Conservation (phyloP, 345 rosid genomes). For the Arabidopsis thaliana region TAIR10.1 NC_003070.9:30422501-30423000, state of each 20-base stretch:
- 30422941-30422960: slow-evolving; percentile 8
- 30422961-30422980: slow-evolving; percentile 7
- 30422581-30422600: background rate
- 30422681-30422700: slow-evolving; percentile 20
- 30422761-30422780: slow-evolving; percentile 93
- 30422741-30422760: background rate
- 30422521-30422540: background rate
- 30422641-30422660: slow-evolving; percentile 88
- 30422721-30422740: slow-evolving; percentile 30
- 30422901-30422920: slow-evolving; percentile 11
- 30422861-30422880: slow-evolving; percentile 19
- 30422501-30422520: background rate
- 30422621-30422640: slow-evolving; percentile 87
- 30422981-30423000: background rate
- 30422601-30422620: slow-evolving; percentile 49
- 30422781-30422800: slow-evolving; percentile 90
- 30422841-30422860: background rate
- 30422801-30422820: slow-evolving; percentile 91
- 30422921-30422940: slow-evolving; percentile 6
- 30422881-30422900: background rate
- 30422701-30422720: background rate
- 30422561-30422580: background rate
- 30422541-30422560: background rate
- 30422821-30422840: slow-evolving; percentile 38
- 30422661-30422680: slow-evolving; percentile 74